Conservation (phyloP, 2,329 filamentous ascomycete genomes). For the Penicillium sp. region DNA sequence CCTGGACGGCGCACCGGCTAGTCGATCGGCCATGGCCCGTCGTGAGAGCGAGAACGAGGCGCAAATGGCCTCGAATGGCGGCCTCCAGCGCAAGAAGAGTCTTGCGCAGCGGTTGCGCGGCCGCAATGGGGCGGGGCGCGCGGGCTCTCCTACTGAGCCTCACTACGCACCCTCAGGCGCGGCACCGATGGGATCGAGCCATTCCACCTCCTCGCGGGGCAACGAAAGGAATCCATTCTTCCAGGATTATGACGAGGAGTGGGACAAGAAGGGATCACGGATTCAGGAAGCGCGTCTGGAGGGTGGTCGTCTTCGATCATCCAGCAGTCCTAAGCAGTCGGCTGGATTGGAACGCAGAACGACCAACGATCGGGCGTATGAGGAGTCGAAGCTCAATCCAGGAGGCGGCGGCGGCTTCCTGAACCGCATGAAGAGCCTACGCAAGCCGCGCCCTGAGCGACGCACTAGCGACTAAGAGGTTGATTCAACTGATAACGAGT, state of each 20-base stretch:
- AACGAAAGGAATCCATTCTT: constrained; percentile 75
- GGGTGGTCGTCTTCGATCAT: constrained; percentile 43
- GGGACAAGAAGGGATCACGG: constrained; percentile 61
- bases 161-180: constrained; percentile 26
- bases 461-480: constrained; percentile 30
- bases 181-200: constrained; percentile 28
- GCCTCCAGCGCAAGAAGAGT: constrained; percentile 87
- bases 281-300: constrained; percentile 50
- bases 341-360: constrained; percentile 60
- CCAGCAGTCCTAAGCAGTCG: constrained; percentile 59
- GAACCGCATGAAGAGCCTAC: constrained; percentile 77
- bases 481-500: background rate
- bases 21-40: constrained; percentile 72
- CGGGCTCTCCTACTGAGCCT: constrained; percentile 50
- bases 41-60: constrained; percentile 66
- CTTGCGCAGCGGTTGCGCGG: constrained; percentile 86
- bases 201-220: constrained; percentile 33
- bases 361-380: constrained; percentile 54
- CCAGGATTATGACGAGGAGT: constrained; percentile 69
- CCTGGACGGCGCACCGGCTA: constrained; percentile 87
- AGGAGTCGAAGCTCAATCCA: constrained; percentile 44
- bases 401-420: constrained; percentile 65
- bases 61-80: constrained; percentile 48
- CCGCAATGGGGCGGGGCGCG: constrained; percentile 65
- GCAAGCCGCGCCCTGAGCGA: constrained; percentile 49